These are phyloP conservation scores for Paecilomyces sp. DNA, from an alignment of 2,329 filamentous ascomycete species.

Conservation along the genomic window DNA sequence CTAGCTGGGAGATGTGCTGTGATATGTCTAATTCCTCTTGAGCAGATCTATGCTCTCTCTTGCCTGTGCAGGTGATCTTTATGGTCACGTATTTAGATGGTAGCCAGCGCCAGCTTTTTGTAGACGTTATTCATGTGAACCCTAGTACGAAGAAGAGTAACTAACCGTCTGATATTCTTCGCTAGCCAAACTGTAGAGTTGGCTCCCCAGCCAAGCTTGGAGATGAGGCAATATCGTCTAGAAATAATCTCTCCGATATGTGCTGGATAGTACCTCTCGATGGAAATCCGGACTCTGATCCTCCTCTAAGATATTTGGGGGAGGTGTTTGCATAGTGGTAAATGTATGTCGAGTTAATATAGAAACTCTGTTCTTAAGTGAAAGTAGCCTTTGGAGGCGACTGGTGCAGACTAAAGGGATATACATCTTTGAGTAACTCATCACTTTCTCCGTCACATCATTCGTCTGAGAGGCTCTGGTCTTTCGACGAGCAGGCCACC, in stretches of 20 bases:
- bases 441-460: neutral
- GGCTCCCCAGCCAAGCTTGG: neutral
- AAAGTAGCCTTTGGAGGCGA: neutral
- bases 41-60: conserved; percentile 3
- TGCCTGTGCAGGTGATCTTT: conserved; percentile 1
- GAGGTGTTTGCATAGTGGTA: neutral
- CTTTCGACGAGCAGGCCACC: too few relatives aligned
- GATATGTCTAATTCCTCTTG: conserved; percentile 17
- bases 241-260: neutral
- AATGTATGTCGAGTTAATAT: neutral
- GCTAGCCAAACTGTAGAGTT: neutral
- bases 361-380: neutral
- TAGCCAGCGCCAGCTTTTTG: conserved; percentile 9
- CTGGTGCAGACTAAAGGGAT: neutral
- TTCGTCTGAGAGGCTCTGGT: too few relatives aligned
- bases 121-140: neutral
- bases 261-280: neutral
- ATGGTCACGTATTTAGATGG: conserved; percentile 3
- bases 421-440: neutral
- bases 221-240: neutral
- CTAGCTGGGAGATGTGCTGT: conserved; percentile 1
- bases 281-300: neutral
- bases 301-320: neutral
- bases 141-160: neutral
- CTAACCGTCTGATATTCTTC: neutral